phyloP scores from a whole-genome alignment of 257 asterid genomes.

The Ilex asprella region DNA sequence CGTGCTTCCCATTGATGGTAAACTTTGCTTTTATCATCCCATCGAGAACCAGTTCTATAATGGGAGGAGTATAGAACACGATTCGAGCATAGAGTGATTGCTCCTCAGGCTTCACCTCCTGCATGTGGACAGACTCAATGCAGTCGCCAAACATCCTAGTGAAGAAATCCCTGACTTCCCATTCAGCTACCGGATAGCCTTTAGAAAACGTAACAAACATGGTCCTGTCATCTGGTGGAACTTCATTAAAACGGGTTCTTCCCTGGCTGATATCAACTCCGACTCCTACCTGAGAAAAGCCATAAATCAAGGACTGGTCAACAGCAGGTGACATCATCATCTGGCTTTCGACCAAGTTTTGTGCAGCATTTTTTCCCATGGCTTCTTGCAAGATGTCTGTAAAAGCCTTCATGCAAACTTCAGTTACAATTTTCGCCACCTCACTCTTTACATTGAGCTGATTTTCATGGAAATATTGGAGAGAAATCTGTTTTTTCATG shows the following conservation, averaged over 20 bases:
- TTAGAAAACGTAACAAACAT: neutral
- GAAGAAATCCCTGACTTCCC: slow-evolving; percentile 1
- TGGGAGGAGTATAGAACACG: neutral
- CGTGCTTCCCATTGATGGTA: slow-evolving; percentile 1
- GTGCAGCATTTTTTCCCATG: slow-evolving; percentile 13
- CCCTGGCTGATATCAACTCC: neutral
- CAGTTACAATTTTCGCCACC: slow-evolving; percentile 15
- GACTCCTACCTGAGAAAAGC: slow-evolving; percentile 16
- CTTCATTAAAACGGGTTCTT: neutral
- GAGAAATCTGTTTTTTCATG: slow-evolving; percentile 23
- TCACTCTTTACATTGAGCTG: slow-evolving; percentile 9
- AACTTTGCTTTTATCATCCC: neutral
- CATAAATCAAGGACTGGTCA: slow-evolving; percentile 6
- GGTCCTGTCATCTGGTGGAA: slow-evolving; percentile 1
- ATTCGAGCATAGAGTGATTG: neutral
- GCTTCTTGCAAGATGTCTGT: slow-evolving; percentile 39
- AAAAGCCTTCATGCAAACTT: slow-evolving; percentile 31
- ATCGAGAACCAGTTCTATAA: neutral
- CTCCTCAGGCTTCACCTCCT: neutral
- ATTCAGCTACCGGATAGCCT: neutral
- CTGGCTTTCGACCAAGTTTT: neutral
- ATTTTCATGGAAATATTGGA: slow-evolving; percentile 23
- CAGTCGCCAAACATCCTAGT: neutral
- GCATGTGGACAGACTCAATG: neutral
- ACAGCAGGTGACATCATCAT: slow-evolving; percentile 7